Evolutionary conservation across 495 filamentous ascomycete species (phyloP), one percentile per base, ranked within the genome.

Genomic region (Cryomyces antarcticus): DNA sequence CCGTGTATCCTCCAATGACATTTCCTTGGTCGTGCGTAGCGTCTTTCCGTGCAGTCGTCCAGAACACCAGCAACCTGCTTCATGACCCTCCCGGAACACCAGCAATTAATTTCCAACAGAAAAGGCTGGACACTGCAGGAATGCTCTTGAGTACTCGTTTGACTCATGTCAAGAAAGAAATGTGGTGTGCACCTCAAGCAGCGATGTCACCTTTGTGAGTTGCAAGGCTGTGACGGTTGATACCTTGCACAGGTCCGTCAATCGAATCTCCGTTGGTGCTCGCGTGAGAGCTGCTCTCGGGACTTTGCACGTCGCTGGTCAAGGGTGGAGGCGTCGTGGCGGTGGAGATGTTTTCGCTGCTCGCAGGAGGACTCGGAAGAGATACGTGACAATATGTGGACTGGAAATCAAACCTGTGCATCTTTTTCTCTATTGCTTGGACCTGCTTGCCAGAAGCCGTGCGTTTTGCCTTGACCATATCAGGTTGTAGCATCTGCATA

Each of bases 361-460:
- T 58, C 28, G 69, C 46, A 7, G 56, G 43, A 9, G 42, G 43
- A 27, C 34, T 44, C 42, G 58, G 4, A 56, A 62, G 13, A 4
- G 24, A 13, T 38, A 36, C 1, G 24, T 37, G 7, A 10, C 36
- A 24, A 24, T 24, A 24, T 2, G 17, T 24, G 1, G 17, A 24
- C 17, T 24, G 17, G 2, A 24, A 24, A 31, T 46, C 47, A 27
- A 51, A 46, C 33, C 47, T 45, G 37, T 64, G 54, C 58, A 62
- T 57, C 40, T 62, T 61, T 45, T 58, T 61, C 46, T 62, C 61
- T 24, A 64, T 51, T 28, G 58, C 43, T 28, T 45, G 44, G n/a
- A 92, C 75, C 54, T 93, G 83, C 52, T 87, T 87, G 38, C 80
- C 80, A 45, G 74, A 78, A 48, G 72, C 74, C 44, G 68, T 72